Base-by-base conservation (phyloP, 768 basidiomycete species). In the Amanita molliuscula region DNA sequence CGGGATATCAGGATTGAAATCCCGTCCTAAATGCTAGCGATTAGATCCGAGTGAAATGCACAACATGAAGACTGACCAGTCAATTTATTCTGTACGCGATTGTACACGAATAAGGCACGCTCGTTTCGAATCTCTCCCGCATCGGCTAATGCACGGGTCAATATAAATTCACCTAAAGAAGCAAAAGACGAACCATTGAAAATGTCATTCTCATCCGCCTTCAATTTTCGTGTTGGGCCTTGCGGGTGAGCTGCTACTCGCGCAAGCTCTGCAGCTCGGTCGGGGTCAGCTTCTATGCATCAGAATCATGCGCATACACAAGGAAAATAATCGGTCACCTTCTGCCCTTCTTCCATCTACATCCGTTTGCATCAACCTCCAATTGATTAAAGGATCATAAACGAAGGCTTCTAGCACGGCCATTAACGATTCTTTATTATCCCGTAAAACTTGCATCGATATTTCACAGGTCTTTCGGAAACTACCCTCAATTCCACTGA, bases 371-470 rank as follows among this genome's bases (percentile, higher is more conserved):
- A 90, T 86, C 54, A 96, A 71, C 58, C 93, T 80, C 93, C 94
- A 99, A 60, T 92, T 95, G 72, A 98, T 94, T 50, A 99, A 69
- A 10, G 96, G 96, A 61, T 99, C 96, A 59, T 98, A 97, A 7
- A 98, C 94, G 62, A 99, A 98, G 6, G 96, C 95, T 64, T 99
- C 96, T 25, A 99, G 73, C 16, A 99, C 95, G 4, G 96, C 96
- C 89, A 98, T 92, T 52, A 99, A 72, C n/a, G 93, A 96, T 64
- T 99, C 96, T 67, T 93, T 93, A 70, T 99, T 98, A 52, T 88
- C 90, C 26, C 96, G 85, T 50, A 98, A 69, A 4, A 99, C 96
- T 49, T 80, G 77, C 95, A 99, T 98, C n/a, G 91, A 89, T 52
- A 93, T 93, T 61, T 96, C 93, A 73, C 92, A 97, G 7, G 90